A percentile compares a stretch with the other conserved stretches of the same genome.
These are phyloP conservation scores for Hirschioporus abietinus DNA, from an alignment of 768 basidiomycete species.

Conservation along the genomic window DNA sequence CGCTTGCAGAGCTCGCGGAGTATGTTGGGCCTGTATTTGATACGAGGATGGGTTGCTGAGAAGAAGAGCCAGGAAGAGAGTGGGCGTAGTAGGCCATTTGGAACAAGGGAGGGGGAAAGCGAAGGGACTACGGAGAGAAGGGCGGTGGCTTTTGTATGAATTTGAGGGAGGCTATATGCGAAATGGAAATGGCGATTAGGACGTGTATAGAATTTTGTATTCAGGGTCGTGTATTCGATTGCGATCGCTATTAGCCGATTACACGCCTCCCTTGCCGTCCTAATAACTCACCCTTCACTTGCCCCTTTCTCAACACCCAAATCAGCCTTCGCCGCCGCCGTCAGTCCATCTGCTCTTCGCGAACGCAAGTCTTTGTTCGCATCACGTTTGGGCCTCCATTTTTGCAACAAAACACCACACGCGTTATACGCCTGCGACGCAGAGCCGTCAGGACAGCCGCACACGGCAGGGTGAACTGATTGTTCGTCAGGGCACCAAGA, in stretches of 20 bases:
- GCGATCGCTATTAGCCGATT: background rate
- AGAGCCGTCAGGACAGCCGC: background rate
- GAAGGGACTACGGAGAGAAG: conserved; percentile 4
- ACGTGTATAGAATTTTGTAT: conserved; percentile 1
- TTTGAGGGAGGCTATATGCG: conserved; percentile 7
- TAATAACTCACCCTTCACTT: background rate
- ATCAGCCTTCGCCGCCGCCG: conserved; percentile 3
- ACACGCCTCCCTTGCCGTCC: background rate
- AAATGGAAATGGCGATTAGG: conserved; percentile 3
- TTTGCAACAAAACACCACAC: background rate
- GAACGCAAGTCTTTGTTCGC: background rate
- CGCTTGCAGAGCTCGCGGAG: conserved; percentile 2
- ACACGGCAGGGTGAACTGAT: background rate
- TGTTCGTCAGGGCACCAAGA: background rate
- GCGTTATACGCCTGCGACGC: background rate
- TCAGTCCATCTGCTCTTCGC: background rate
- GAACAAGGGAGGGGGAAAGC: conserved; percentile 1
- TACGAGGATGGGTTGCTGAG: conserved; percentile 5
- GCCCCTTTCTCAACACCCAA: background rate
- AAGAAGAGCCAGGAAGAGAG: conserved; percentile 6
- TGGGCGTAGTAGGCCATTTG: conserved; percentile 7
- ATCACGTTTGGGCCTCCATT: background rate
- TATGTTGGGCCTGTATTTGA: conserved; percentile 9
- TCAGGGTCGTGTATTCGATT: background rate
- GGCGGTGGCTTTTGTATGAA: conserved; percentile 1